Percentiles rank a stretch among this genome's conserved stretches.
Evolutionary conservation across 2,329 filamentous ascomycete genomes (phyloP).

Genomic region (Tolypocladium amazonense): DNA sequence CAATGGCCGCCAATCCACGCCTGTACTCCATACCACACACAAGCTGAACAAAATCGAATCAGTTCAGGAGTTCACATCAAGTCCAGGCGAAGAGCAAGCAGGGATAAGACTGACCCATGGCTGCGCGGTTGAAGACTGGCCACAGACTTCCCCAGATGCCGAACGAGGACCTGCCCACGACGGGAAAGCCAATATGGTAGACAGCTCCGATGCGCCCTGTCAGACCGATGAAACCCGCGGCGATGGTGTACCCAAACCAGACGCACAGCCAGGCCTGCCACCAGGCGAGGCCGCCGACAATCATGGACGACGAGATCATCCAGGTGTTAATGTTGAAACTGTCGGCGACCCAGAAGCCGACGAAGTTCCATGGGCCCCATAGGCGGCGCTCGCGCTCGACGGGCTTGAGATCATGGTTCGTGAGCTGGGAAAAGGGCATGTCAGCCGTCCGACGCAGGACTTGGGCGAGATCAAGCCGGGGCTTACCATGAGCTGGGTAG

Average conservation of each 20-base stretch:
- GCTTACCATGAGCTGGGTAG: slow-evolving; percentile 64
- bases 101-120: slow-evolving; percentile 39
- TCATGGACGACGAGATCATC: slow-evolving; percentile 86
- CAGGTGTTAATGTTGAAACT: slow-evolving; percentile 86
- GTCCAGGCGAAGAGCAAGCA: neutral
- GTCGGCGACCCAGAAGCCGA: slow-evolving; percentile 79
- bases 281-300: slow-evolving; percentile 70
- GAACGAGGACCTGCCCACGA: slow-evolving; percentile 67
- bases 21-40: slow-evolving; percentile 82
- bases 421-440: slow-evolving; percentile 40
- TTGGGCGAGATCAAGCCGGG: slow-evolving; percentile 4
- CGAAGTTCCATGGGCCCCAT: slow-evolving; percentile 83
- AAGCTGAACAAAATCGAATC: slow-evolving; percentile 35
- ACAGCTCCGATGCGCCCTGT: slow-evolving; percentile 77
- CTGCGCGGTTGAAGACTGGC: slow-evolving; percentile 84
- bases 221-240: slow-evolving; percentile 62
- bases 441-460: neutral
- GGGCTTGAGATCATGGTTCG: slow-evolving; percentile 70
- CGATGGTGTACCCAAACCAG: slow-evolving; percentile 74
- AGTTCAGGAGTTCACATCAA: neutral
- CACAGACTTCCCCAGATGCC: slow-evolving; percentile 84
- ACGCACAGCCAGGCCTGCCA: slow-evolving; percentile 90
- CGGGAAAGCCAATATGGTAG: slow-evolving; percentile 85
- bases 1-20: slow-evolving; percentile 77
- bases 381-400: slow-evolving; percentile 71